Base-by-base conservation (phyloP, 2,329 filamentous ascomycete genomes). In the Penicillium sp. region DNA sequence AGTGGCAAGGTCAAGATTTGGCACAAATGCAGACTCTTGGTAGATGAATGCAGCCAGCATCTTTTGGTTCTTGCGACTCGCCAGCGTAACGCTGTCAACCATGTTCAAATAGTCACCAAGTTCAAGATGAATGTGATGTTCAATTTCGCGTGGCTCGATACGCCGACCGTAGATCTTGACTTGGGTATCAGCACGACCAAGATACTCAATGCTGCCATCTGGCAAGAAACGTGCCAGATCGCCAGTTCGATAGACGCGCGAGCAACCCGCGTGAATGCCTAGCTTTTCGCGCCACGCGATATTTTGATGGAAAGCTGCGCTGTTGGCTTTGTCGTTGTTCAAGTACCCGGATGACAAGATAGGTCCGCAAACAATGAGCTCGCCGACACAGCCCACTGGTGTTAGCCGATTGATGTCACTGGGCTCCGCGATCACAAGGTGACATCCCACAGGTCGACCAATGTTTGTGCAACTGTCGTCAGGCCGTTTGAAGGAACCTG, bases 71-170 rank as follows among this genome's bases (percentile, higher is more conserved):
- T 55, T 55, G 7, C 54, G 48, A 2, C 51, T 55, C 5, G 51
- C 51, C 55, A 79, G 72, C 12, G 78, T 72, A 52, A 78, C 76
- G 4, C 67, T 71, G 12, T 74, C 71, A 0, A 76, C 66, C 4
- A 67, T 67, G 9, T 59, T 53, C 13, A 56, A 54, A 2, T 55
- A 58, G 53, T 35, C 45, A 4, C 56, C 54, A 13, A 66, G 47
- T 41, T 58, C 50, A 9, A 24, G 13, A 12, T 51, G 54, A 7
- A 66, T 44, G 28, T 64, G 62, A 45, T 61, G 59, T 48, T 72
- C 68, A 25, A 66, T 51, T 46, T 65, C 63, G 4, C 59, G 59
- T 1, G 60, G 52, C 44, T 66, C 64, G 18, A 66, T 50, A 8
- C 64, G 61, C 32, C 64, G 63, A 2, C 64, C 64, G 27, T 58